These are phyloP conservation scores for Podila minutissima DNA, from an alignment of 192 early-diverging fungal genomes.

Conservation along the genomic window DNA sequence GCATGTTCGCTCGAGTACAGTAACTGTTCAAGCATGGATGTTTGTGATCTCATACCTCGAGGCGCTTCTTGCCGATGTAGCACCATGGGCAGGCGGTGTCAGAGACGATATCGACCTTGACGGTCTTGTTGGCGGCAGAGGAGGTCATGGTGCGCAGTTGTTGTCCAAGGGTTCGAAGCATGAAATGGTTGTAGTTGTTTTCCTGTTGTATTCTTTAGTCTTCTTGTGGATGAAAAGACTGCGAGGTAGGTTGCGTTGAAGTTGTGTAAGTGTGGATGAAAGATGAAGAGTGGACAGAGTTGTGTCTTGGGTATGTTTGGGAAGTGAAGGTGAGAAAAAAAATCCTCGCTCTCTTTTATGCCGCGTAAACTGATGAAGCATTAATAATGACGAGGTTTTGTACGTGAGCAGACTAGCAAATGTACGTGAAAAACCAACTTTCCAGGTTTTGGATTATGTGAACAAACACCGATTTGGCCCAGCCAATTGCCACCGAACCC, in stretches of 20 bases:
- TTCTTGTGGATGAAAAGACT: too few relatives aligned
- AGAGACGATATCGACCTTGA: slow-evolving; percentile 69
- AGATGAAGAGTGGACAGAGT: too few relatives aligned
- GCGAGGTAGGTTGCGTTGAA: too few relatives aligned
- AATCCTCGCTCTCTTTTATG: too few relatives aligned
- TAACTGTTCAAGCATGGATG: neutral
- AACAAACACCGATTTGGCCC: too few relatives aligned
- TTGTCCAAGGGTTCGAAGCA: slow-evolving; percentile 2
- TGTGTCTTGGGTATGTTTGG: too few relatives aligned
- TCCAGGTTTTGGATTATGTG: neutral
- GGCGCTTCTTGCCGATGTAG: slow-evolving; percentile 78
- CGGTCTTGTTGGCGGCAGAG: slow-evolving; percentile 21
- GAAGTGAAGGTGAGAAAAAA: too few relatives aligned
- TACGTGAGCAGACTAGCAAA: neutral
- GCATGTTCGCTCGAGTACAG: neutral
- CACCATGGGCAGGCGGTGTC: slow-evolving; percentile 85
- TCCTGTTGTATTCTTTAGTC: too few relatives aligned
- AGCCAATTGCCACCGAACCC: too few relatives aligned
- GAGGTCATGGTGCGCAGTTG: slow-evolving; percentile 4
- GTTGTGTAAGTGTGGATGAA: too few relatives aligned
- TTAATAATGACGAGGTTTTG: too few relatives aligned
- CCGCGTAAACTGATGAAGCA: too few relatives aligned
- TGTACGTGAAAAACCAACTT: neutral
- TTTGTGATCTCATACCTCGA: slow-evolving; percentile 66
- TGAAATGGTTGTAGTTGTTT: neutral